A percentile compares a stretch with the other conserved stretches of the same genome.
Conservation (phyloP, 177 flowering plant genomes). For the Vitis hybrid region DNA sequence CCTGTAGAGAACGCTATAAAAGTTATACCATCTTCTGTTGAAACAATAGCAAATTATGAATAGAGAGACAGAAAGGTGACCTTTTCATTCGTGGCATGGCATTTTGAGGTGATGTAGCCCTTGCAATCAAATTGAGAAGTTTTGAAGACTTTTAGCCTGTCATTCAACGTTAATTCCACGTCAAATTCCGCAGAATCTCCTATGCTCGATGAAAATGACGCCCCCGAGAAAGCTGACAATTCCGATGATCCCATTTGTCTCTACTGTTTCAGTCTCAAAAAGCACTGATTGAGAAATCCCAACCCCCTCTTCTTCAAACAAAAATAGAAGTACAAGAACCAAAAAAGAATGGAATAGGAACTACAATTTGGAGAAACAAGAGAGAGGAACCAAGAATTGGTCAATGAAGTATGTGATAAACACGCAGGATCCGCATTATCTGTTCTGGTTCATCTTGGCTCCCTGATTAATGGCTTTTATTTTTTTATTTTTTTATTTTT, state of each 20-base stretch:
- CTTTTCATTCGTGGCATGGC: constrained; percentile 69
- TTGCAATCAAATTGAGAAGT: constrained; percentile 46
- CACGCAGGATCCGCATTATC: constrained; percentile 18
- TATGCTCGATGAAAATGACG: constrained; percentile 29
- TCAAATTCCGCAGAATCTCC: constrained; percentile 53
- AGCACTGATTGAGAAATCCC: background rate
- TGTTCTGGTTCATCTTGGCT: background rate
- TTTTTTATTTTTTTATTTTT: too few relatives aligned
- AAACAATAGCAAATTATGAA: background rate
- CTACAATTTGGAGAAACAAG: background rate
- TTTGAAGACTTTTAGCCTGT: constrained; percentile 64
- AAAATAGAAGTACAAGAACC: background rate
- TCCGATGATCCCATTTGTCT: background rate
- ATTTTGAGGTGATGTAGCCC: constrained; percentile 49
- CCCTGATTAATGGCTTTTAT: too few relatives aligned
- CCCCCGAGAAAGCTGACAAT: constrained; percentile 5
- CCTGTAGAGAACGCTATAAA: constrained; percentile 31
- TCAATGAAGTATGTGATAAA: background rate
- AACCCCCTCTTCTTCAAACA: too few relatives aligned
- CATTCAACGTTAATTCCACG: constrained; percentile 37
- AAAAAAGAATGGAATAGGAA: background rate
- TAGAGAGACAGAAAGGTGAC: constrained; percentile 20
- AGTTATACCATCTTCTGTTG: background rate
- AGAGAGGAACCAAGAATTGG: constrained; percentile 29
- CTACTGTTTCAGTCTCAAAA: too few relatives aligned